Base-by-base conservation (phyloP, 352 stramenopile species). In the Globisporangium emineosum region DNA sequence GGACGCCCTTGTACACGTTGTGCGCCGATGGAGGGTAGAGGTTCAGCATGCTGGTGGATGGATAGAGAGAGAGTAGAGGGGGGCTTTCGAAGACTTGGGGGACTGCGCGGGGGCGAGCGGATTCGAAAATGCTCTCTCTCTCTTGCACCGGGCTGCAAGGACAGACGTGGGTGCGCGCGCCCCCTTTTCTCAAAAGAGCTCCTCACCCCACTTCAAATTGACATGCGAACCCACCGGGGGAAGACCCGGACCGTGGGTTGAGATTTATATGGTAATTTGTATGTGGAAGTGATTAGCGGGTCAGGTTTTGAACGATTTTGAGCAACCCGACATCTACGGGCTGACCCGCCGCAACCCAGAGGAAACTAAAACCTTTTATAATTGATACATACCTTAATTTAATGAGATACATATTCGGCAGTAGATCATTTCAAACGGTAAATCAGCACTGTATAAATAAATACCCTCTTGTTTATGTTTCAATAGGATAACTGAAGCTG, bases 21-120 rank as follows among this genome's bases (percentile, higher is more conserved):
- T 90, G 78, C 55, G 79, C 80, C 3, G 81, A 79, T 51, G 79
- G 78, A 37, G 85, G 81, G 71, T 94, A 94, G 55, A 92, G 76
- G 73, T 90, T 88, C 50, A 91, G 69, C 83, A 90, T 90, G n/a
- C n/a, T n/a, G 17, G n/a, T 76, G 54, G 30, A 32, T 57, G 54
- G 30, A 32, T 64, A 17, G 21, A 54, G 17, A 29, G 12, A 49
- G 21, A 32, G 33, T n/a, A 25, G 17, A 30, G 23, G 27, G 10
- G 37, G 40, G 40, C 40, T 47, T 51, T 15, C 45, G 23, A 47
- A 58, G 62, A 27, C 35, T 47, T 47, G 40, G 37, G 17, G 33
- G 29, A 33, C 64, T 62, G 35, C 47, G 61, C 15, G 21, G 23
- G 19, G 45, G 51, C 40, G n/a, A 33, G 61, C 61, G 65, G 68